Conservation (phyloP, 1,284 basidiomycete genomes). For the Mycena citricolor region DNA sequence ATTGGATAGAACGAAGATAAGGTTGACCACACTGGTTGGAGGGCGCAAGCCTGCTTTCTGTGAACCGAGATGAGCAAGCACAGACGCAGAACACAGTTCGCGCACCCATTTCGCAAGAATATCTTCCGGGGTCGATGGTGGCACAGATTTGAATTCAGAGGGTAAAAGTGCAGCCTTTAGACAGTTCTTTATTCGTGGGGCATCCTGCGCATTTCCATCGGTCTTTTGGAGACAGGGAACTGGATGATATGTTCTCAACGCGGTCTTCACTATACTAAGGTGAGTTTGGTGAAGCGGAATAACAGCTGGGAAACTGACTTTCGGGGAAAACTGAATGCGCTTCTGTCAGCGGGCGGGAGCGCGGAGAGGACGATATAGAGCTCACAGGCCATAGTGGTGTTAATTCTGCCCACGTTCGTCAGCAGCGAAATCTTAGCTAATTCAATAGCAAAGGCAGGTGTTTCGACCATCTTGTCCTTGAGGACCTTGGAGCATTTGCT, state of each 20-base stretch:
- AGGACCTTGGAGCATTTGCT: constrained; percentile 84
- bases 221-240: constrained; percentile 82
- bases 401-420: constrained; percentile 91
- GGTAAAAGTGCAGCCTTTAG: constrained; percentile 75
- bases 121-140: constrained; percentile 70
- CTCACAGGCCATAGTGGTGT: constrained; percentile 92
- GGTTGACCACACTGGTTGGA: constrained; percentile 78
- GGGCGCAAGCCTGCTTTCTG: constrained; percentile 62
- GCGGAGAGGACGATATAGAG: constrained; percentile 34
- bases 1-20: constrained; percentile 74
- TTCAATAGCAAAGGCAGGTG: constrained; percentile 77
- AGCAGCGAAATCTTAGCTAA: constrained; percentile 84
- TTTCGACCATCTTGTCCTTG: constrained; percentile 82
- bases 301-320: constrained; percentile 31
- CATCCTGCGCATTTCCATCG: constrained; percentile 82
- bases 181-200: constrained; percentile 78
- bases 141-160: constrained; percentile 63
- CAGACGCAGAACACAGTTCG: too few species aligned
- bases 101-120: constrained; percentile 43
- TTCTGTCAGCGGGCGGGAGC: constrained; percentile 30
- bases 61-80: constrained; percentile 4
- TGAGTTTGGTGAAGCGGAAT: not conserved
- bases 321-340: constrained; percentile 65
- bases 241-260: constrained; percentile 80
- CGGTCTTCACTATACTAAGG: constrained; percentile 65